A percentile compares a stretch with the other conserved stretches of the same genome.
Conservation (phyloP, 129 eudicot species). For the Flaveria trinervia region DNA sequence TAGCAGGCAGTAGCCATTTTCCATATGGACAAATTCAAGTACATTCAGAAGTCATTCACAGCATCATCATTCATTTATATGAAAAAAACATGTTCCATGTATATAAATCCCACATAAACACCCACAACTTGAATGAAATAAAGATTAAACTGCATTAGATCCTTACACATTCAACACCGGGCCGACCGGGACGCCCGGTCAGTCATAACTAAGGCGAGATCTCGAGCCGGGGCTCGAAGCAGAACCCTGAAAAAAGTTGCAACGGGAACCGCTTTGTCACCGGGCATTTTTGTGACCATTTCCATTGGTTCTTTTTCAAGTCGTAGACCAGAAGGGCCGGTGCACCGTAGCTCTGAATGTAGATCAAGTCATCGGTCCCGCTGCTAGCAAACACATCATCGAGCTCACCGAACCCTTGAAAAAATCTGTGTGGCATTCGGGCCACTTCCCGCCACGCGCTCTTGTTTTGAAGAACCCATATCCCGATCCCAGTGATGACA, state of each 20-base stretch:
- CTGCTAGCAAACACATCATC: slow-evolving; percentile 98
- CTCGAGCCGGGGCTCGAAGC: slow-evolving; percentile 92
- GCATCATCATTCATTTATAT: not conserved
- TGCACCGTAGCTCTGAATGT: slow-evolving; percentile 94
- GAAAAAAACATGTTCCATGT: not conserved
- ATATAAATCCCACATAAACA: slow-evolving; percentile 23
- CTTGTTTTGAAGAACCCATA: slow-evolving; percentile 68
- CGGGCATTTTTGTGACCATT: slow-evolving; percentile 92
- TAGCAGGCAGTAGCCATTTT: not conserved
- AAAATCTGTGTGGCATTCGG: slow-evolving; percentile 83
- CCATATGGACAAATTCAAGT: not conserved
- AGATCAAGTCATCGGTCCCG: slow-evolving; percentile 78
- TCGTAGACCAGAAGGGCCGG: slow-evolving; percentile 82
- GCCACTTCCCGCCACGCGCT: slow-evolving; percentile 84
- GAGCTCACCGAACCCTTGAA: slow-evolving; percentile 96
- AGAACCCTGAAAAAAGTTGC: slow-evolving; percentile 93
- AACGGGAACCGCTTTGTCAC: slow-evolving; percentile 91
- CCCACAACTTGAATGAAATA: slow-evolving; percentile 20
- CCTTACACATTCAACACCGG: slow-evolving; percentile 6
- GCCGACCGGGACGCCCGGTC: too few relatives aligned
- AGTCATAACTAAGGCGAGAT: slow-evolving; percentile 47
- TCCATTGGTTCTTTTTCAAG: slow-evolving; percentile 70
- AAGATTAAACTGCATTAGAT: not conserved
- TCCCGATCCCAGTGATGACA: slow-evolving; percentile 85
- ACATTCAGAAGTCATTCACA: not conserved